Conservation (phyloP, 2,329 filamentous ascomycete genomes). For the Talaromyces albobiverticillius region DNA sequence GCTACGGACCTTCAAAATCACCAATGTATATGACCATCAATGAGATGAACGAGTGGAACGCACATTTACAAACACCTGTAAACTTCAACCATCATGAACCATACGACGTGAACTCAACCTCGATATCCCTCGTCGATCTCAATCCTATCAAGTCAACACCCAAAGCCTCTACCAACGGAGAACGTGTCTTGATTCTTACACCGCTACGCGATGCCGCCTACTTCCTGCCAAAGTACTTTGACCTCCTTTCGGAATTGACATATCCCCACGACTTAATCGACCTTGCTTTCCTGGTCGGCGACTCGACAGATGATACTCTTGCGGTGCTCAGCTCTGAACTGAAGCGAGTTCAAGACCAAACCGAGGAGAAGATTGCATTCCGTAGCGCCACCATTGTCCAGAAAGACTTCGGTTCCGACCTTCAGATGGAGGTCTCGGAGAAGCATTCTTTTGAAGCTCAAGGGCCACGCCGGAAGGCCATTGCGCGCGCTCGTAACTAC, state of each 20-base stretch:
- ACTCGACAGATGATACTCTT: constrained; percentile 86
- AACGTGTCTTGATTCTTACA: constrained; percentile 87
- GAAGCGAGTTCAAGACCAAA: constrained; percentile 78
- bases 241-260: constrained; percentile 81
- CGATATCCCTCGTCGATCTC: constrained; percentile 77
- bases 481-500: constrained; percentile 90
- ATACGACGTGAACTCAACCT: constrained; percentile 75
- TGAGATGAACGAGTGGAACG: constrained; percentile 85
- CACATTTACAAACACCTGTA: constrained; percentile 85
- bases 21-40: constrained; percentile 93
- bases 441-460: constrained; percentile 85
- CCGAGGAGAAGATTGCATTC: constrained; percentile 75
- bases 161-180: constrained; percentile 74
- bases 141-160: constrained; percentile 79
- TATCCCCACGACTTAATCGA: constrained; percentile 97
- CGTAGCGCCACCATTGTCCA: constrained; percentile 79
- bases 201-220: constrained; percentile 84
- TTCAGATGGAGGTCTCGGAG: constrained; percentile 77
- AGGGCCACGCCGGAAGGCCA: constrained; percentile 81
- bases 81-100: constrained; percentile 94
- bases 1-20: constrained; percentile 92
- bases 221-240: constrained; percentile 86
- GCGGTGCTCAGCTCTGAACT: constrained; percentile 82
- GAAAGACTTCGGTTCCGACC: constrained; percentile 79
- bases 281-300: constrained; percentile 88